Evolutionary conservation across 148 eudicot genomes (phyloP).

Genomic region (Hydrangea macrophylla): DNA sequence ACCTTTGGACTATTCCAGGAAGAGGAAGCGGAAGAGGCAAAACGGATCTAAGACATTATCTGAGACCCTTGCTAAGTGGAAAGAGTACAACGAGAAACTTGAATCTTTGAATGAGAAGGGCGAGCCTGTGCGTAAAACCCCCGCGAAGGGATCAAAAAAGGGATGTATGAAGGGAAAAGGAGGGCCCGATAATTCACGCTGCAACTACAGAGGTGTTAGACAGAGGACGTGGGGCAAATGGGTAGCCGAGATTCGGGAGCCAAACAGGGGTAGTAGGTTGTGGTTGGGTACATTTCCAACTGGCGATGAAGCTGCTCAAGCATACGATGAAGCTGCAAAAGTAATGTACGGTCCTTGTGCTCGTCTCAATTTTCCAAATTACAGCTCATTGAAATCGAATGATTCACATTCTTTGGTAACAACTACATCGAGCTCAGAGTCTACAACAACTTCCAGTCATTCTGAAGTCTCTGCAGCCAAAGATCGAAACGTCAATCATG

Average conservation of each 20-base stretch:
- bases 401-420: slow-evolving; percentile 17
- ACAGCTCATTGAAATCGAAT: slow-evolving; percentile 1
- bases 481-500: slow-evolving; percentile 11
- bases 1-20: slow-evolving; percentile 33
- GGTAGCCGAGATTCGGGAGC: slow-evolving; percentile 84
- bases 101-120: slow-evolving; percentile 14
- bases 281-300: slow-evolving; percentile 75
- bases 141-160: slow-evolving; percentile 75
- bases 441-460: slow-evolving; percentile 21
- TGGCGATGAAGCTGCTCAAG: slow-evolving; percentile 64
- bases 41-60: slow-evolving; percentile 33
- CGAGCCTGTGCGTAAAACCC: slow-evolving; percentile 41
- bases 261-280: slow-evolving; percentile 54
- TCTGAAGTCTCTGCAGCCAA: slow-evolving; percentile 33
- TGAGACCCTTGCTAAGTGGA: slow-evolving; percentile 64
- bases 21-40: slow-evolving; percentile 45
- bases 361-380: slow-evolving; percentile 50
- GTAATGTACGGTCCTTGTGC: slow-evolving; percentile 63
- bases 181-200: slow-evolving; percentile 59
- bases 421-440: slow-evolving; percentile 24
- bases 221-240: slow-evolving; percentile 92
- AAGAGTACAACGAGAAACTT: slow-evolving; percentile 34
- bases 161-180: slow-evolving; percentile 94
- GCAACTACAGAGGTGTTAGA: slow-evolving; percentile 66
- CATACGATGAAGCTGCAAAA: slow-evolving; percentile 76